Conservation (phyloP, 2,329 filamentous ascomycete genomes). For the Sclerotinia subarctica region DNA sequence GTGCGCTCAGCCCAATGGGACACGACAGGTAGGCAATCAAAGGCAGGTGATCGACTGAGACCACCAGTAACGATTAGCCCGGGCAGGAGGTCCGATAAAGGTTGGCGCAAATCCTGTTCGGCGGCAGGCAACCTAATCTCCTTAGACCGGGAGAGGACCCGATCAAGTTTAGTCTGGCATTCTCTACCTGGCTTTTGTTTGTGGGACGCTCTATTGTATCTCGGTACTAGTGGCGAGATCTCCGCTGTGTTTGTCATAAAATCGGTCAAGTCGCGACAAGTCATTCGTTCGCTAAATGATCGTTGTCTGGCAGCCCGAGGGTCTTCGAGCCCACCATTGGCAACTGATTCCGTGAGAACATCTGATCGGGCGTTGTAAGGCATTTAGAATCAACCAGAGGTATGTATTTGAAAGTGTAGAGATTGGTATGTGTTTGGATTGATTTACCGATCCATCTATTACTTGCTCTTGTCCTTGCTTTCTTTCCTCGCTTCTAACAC, state of each 20-base stretch:
- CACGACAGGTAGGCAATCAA: conserved; percentile 11
- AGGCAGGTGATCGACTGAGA: conserved; percentile 12
- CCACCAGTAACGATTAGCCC: neutral
- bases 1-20: conserved; percentile 14
- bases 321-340: conserved; percentile 5
- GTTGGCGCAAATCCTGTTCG: neutral
- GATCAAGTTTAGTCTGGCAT: neutral
- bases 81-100: neutral
- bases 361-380: neutral
- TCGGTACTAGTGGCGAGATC: neutral
- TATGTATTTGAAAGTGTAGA: neutral
- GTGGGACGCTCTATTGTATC: neutral
- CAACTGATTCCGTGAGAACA: neutral
- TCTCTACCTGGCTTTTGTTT: neutral
- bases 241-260: neutral
- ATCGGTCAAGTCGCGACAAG: neutral
- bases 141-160: neutral
- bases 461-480: neutral
- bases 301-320: neutral
- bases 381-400: neutral
- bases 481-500: neutral
- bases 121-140: neutral
- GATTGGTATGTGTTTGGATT: neutral
- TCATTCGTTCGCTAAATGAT: neutral
- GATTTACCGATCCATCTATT: neutral